A percentile compares a stretch with the other conserved stretches of the same genome.
Conservation (phyloP, 495 filamentous ascomycete species). For the Corynascus novoguineensis region DNA sequence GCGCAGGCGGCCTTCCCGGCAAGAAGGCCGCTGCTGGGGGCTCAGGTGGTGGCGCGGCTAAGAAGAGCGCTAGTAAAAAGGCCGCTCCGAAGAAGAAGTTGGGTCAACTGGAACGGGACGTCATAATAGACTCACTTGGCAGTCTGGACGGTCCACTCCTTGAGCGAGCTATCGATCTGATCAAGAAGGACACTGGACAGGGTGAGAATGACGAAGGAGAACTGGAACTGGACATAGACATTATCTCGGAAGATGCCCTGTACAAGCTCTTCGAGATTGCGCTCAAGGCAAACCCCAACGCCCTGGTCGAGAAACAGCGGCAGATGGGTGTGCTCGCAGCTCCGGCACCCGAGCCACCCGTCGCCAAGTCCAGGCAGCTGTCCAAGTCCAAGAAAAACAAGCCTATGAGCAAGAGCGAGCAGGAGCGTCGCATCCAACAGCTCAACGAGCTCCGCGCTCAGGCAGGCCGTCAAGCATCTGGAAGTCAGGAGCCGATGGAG, state of each 20-base stretch:
- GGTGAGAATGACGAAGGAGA: constrained; percentile 77
- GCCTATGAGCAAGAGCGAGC: constrained; percentile 92
- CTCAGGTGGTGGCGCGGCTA: constrained; percentile 18
- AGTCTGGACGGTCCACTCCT: constrained; percentile 68
- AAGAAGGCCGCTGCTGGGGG: constrained; percentile 28
- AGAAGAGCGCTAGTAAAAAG: constrained; percentile 43
- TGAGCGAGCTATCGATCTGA: constrained; percentile 76
- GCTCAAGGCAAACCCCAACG: constrained; percentile 57
- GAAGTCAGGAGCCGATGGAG: constrained; percentile 45
- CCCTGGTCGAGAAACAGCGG: constrained; percentile 37
- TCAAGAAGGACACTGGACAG: constrained; percentile 77
- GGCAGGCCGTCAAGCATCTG: constrained; percentile 40
- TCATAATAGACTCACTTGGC: constrained; percentile 75
- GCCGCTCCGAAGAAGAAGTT: constrained; percentile 46
- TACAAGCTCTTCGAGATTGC: constrained; percentile 71
- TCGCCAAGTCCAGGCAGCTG: constrained; percentile 39
- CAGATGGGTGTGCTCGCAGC: constrained; percentile 25
- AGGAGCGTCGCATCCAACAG: constrained; percentile 80
- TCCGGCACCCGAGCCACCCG: constrained; percentile 31
- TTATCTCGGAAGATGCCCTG: constrained; percentile 68
- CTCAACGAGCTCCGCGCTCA: constrained; percentile 57
- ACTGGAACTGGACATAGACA: constrained; percentile 87
- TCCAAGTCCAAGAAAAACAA: constrained; percentile 93
- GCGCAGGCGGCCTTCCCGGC: constrained; percentile 13
- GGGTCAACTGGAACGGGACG: constrained; percentile 74